phyloP scores from a whole-genome alignment of 371 early-diverging fungal genomes.

The Mucor plumbeus region DNA sequence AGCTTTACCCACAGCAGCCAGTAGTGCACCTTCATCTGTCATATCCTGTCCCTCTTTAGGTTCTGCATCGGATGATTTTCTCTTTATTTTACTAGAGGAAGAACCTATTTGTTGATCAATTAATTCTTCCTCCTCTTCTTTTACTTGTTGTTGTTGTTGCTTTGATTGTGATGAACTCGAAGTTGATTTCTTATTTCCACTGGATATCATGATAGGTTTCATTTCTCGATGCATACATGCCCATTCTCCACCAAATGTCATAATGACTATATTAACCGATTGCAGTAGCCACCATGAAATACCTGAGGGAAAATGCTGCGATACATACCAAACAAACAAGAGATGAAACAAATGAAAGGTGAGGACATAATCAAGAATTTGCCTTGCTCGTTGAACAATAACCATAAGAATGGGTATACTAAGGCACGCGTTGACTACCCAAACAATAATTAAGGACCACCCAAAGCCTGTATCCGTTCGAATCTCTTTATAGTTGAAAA shows the following conservation, averaged over 20 bases:
- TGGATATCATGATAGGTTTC: conserved; percentile 74
- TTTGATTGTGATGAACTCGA: conserved; percentile 14
- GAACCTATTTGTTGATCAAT: conserved; percentile 2
- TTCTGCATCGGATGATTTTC: conserved; percentile 30
- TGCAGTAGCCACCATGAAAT: conserved; percentile 77
- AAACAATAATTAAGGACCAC: conserved; percentile 72
- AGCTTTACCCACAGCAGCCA: conserved; percentile 43
- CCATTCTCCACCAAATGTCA: conserved; percentile 82
- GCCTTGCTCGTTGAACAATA: conserved; percentile 80
- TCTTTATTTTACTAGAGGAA: conserved; percentile 10
- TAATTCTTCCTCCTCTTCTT: conserved; percentile 9
- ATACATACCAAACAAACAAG: conserved; percentile 63
- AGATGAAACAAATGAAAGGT: conserved; percentile 79
- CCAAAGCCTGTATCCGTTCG: conserved; percentile 75
- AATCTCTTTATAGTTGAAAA: conserved; percentile 67
- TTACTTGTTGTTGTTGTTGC: background rate
- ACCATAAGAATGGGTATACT: conserved; percentile 60
- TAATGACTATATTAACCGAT: conserved; percentile 55
- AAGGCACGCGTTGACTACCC: conserved; percentile 63
- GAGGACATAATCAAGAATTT: conserved; percentile 81
- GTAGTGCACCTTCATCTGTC: conserved; percentile 33
- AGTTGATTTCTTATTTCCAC: conserved; percentile 16
- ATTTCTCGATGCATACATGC: conserved; percentile 84
- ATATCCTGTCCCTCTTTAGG: background rate
- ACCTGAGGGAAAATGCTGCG: conserved; percentile 61